Base-by-base conservation (phyloP, 306 rosid genomes). In the Cucurbita maxima region DNA sequence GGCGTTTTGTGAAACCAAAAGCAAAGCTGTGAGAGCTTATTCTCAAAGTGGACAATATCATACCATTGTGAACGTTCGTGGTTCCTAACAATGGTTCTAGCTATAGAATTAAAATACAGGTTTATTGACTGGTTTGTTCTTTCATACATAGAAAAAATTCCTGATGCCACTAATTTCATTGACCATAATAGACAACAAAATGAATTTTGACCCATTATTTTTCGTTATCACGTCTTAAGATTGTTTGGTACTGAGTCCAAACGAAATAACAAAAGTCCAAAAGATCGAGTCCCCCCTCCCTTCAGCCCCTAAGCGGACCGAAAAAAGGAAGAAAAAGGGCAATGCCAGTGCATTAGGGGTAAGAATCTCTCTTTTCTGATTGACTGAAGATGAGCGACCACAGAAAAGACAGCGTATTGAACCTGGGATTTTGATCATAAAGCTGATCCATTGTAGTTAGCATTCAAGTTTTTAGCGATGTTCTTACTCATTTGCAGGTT, bases 401-500 rank as follows among this genome's bases (percentile, higher is more conserved):
- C 12, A 48, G 47, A 66, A 6, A 13, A 47, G 12, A 9, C 10
- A 47, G 56, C 38, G 45, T 68, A 47, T 22, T 12, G 41, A 45
- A 47, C 56, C 13, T 45, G 56, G 56, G 51, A 13, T 45, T 48
- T 9, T 44, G 36, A 68, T 12, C 50, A 66, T 66, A 67, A 22
- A 12, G 38, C 12, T 44, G 72, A 47, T 48, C 53, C n/a, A 40
- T 34, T 63, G 4, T 38, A n/a, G 52, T n/a, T 63, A 44, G 57
- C 57, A 22, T 68, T 68, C 11, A 22, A 47, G 73, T 22, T 68
- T 11, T 47, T 10, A 25, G 73, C 3, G 19, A 68, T 68, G 47
- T 3, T 48, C 20, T 67, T 64, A 18, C 19, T 64, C 36, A 10
- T 25, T 75, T 81, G 76, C 89, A 94, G 97, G 96, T 90, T 60